Base-by-base conservation (phyloP, 2,329 filamentous ascomycete species). In the Fusarium sp. region DNA sequence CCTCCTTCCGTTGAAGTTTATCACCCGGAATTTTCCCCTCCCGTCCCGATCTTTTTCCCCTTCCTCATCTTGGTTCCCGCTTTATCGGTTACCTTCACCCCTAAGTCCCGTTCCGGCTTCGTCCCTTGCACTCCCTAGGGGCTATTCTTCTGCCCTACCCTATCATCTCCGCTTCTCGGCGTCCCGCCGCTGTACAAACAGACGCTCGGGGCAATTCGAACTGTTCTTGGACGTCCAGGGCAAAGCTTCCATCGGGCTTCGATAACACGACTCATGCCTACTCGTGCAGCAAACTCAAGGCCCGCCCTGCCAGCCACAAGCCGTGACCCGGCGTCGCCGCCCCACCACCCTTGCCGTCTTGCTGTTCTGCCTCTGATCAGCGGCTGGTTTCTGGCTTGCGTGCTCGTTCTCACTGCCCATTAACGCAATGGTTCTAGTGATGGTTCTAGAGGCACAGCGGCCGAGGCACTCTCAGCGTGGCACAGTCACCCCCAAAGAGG, bases 191-290 rank as follows among this genome's bases (percentile, higher is more conserved):
- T 57, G 75, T 67, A 43, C 52, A 71, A 63, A 62, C 41, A 60
- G 59, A 67, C 60, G 66, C 72, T 68, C 72, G 66, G 72, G 48
- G 58, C 72, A 73, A 62, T 59, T 50, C 27, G 27, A 65, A 31
- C 50, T 45, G 52, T 68, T 61, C 63, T 67, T 43, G 57, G 72
- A 62, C 62, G 71, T 60, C 56, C 69, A 68, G 69, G 65, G 65
- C 64, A 76, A 73, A 78, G 76, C 77, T 79, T 79, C 77, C 65
- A 79, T 78, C 65, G 67, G 67, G 76, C 76, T 79, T 79, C 77
- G 74, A 79, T 77, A 76, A 61, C 75, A 76, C 76, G 76, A 79
- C 76, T 78, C 75, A 69, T 74, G 68, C 69, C 68, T 67, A 67
- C 69, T 69, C 65, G 66, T 72, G 74, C 72, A 71, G 69, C 52